phyloP scores from a whole-genome alignment of 306 rosid genomes.

The Rubus parviflorus region DNA sequence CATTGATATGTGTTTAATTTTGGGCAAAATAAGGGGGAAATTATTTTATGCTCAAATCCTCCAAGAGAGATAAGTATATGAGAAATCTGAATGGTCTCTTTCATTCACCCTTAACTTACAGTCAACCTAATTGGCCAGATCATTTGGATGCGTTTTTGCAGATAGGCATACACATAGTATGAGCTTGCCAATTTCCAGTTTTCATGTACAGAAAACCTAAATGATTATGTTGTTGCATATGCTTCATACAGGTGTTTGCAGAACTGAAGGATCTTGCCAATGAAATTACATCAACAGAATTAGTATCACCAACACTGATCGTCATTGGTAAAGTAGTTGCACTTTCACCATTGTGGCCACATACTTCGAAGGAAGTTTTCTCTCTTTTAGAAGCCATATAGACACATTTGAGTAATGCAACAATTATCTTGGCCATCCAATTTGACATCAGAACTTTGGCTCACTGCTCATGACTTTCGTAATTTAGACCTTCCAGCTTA shows the following conservation, averaged over 20 bases:
- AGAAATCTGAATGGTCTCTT: too few species aligned
- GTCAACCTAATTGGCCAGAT: not conserved
- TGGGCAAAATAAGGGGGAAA: not conserved
- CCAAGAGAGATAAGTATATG: not conserved
- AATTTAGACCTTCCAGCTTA: not conserved
- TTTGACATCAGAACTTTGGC: constrained; percentile 1
- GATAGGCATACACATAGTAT: not conserved
- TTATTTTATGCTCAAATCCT: not conserved
- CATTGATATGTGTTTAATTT: too few species aligned
- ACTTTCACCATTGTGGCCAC: constrained; percentile 78
- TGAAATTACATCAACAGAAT: constrained; percentile 50
- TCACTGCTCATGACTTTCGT: not conserved
- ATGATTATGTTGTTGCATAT: constrained; percentile 21
- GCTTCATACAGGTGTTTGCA: constrained; percentile 72
- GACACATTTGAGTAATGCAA: not conserved
- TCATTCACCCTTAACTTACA: not conserved
- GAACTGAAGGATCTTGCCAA: constrained; percentile 73
- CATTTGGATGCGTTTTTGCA: not conserved
- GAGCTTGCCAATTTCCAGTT: not conserved
- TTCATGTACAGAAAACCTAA: not conserved
- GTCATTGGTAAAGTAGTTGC: constrained; percentile 89
- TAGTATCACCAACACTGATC: constrained; percentile 82
- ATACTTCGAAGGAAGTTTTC: constrained; percentile 48
- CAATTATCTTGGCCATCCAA: not conserved
- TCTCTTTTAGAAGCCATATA: constrained; percentile 46